Percentiles rank a stretch among this genome's conserved stretches.
phyloP scores from a whole-genome alignment of 2,329 filamentous ascomycete genomes.

The Colletotrichum sp. region DNA sequence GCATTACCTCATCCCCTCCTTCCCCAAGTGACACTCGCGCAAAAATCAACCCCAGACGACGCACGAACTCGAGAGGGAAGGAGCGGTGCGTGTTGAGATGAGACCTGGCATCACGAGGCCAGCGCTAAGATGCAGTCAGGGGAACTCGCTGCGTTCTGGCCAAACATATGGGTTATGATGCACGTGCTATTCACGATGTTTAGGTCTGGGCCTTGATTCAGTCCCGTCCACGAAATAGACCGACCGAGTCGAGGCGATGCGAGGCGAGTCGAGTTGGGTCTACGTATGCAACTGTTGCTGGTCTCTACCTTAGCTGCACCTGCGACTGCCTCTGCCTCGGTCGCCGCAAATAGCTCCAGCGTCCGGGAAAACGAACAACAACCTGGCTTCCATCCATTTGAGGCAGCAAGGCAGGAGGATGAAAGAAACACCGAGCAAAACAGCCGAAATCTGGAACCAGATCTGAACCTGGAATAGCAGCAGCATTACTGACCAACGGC shows the following conservation, averaged over 20 bases:
- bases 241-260: not conserved
- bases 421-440: not conserved
- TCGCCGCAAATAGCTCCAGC: not conserved
- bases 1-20: conserved; percentile 13
- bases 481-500: not conserved
- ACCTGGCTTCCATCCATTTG: not conserved
- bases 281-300: not conserved
- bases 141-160: not conserved
- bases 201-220: not conserved
- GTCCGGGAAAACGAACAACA: not conserved
- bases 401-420: not conserved
- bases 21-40: conserved; percentile 7
- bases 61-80: conserved; percentile 15
- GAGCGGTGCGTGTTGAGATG: not conserved
- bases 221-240: not conserved
- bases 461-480: not conserved
- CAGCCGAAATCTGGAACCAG: not conserved
- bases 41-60: conserved; percentile 5
- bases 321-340: not conserved
- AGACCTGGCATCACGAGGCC: not conserved
- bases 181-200: not conserved
- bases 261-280: not conserved
- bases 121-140: not conserved
- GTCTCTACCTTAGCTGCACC: not conserved
- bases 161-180: not conserved